Base-by-base conservation (phyloP, 2,329 filamentous ascomycete species). In the Fusarium chaquense region DNA sequence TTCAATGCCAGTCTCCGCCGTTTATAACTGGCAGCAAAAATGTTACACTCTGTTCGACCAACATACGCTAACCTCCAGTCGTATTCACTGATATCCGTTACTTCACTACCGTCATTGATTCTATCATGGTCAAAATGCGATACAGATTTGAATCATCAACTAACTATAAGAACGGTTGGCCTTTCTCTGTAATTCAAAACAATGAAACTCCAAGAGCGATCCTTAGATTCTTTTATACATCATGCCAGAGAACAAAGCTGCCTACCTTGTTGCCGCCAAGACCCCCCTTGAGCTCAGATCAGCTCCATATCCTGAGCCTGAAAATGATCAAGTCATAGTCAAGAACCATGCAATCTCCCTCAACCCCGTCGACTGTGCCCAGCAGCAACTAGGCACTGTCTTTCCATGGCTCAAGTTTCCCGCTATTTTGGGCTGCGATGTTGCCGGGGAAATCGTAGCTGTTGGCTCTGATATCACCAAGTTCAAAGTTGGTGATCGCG, bases 381-480 rank as follows among this genome's bases (percentile, higher is more conserved):
- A 64, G 11, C 61, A 64, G n/a, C 50, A 10, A 24, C 50, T 64
- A 16, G 61, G 61, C 2, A 40, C 60, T 13, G 18, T 30, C 32
- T 64, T 64, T 24, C 59, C 59, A 1, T 64, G 61, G 61, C 61
- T 64, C 36, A 64, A 64, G 9, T 64, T 58, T 11, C 61, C 61
- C 9, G 51, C 59, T 20, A 58, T 64, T 5, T 51, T 64, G 2
- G 61, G 59, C 11, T 64, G 43, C 7, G 61, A 64, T 35, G 59
- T 64, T 16, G 51, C 59, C 5, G 61, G 61, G 11, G 26, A 36
- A 26, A 20, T 64, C 12, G 11, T 54, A 10, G 61, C 60, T 8
- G 2, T 58, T 30, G 61, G 61, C 22, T 35, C 44, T 4, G 3
- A 6, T 4, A 12, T 50, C 0, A 64, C 32, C 32, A 64, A 58